phyloP scores from a whole-genome alignment of 148 eudicot species.

The Heliosperma pusillum region DNA sequence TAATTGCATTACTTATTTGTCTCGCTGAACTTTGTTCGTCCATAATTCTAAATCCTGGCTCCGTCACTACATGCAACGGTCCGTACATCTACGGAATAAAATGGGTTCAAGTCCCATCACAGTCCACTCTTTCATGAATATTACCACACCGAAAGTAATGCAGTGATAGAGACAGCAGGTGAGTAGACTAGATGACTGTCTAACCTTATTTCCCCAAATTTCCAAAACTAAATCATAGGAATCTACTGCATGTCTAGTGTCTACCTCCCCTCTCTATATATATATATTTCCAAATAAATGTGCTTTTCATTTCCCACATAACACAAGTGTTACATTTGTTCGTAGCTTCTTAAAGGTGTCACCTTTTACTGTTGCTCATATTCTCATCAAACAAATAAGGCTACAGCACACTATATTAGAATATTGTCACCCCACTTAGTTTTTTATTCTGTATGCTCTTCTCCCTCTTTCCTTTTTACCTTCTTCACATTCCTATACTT shows the following conservation, averaged over 20 bases:
- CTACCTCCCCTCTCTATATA: too few relatives aligned
- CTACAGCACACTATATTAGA: too few relatives aligned
- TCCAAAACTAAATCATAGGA: neutral
- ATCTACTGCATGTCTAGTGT: neutral
- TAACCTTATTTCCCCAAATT: neutral
- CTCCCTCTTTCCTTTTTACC: too few relatives aligned
- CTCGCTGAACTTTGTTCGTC: too few relatives aligned
- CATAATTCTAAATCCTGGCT: too few relatives aligned
- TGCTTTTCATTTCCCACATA: too few relatives aligned
- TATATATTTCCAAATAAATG: too few relatives aligned
- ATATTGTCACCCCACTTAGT: neutral
- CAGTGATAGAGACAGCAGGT: neutral
- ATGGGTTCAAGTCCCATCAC: neutral
- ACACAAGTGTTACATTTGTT: neutral
- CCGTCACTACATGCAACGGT: too few relatives aligned
- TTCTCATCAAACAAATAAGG: neutral
- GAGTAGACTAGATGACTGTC: neutral
- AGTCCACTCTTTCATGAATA: neutral
- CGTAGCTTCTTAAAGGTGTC: neutral
- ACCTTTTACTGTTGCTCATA: neutral
- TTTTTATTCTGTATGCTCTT: neutral
- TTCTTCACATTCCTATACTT: neutral
- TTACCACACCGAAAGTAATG: neutral
- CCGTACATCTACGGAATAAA: too few relatives aligned
- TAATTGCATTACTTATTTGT: too few relatives aligned